A percentile compares a stretch with the other conserved stretches of the same genome.
These are phyloP conservation scores for Sphagnurus paluster DNA, from an alignment of 1,284 basidiomycete genomes.

Conservation along the genomic window DNA sequence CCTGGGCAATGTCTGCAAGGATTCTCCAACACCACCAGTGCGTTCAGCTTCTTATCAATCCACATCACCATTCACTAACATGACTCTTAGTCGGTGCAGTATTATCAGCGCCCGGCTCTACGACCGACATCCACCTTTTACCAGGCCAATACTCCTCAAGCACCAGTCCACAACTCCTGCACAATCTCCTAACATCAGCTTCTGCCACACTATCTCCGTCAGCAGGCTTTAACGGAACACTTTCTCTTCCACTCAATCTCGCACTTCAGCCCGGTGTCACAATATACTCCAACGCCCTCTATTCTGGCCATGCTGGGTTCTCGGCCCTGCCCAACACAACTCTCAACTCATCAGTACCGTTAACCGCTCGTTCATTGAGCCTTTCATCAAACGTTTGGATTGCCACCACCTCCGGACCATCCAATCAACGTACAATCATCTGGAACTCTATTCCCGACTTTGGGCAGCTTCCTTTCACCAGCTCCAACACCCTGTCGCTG, in stretches of 20 bases:
- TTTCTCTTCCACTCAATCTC: conserved; percentile 62
- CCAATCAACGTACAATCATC: conserved; percentile 53
- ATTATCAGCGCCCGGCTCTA: conserved; percentile 53
- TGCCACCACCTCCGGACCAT: conserved; percentile 51
- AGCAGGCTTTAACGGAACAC: conserved; percentile 59
- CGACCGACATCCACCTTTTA: conserved; percentile 60
- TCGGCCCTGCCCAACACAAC: conserved; percentile 50
- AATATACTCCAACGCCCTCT: conserved; percentile 56
- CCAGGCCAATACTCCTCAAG: conserved; percentile 72
- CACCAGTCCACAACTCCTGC: conserved; percentile 69
- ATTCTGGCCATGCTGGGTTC: conserved; percentile 65
- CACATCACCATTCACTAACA: neutral
- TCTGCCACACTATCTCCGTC: conserved; percentile 57
- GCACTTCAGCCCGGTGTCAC: conserved; percentile 65
- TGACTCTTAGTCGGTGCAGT: conserved; percentile 58
- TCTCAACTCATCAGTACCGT: conserved; percentile 48
- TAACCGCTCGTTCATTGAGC: conserved; percentile 57
- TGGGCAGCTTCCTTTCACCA: conserved; percentile 54
- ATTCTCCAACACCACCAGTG: conserved; percentile 68
- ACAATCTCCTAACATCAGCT: conserved; percentile 61
- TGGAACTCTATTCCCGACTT: conserved; percentile 78
- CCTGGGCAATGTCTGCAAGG: conserved; percentile 81
- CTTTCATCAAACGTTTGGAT: conserved; percentile 68
- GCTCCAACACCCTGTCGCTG: conserved; percentile 50
- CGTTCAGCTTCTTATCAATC: conserved; percentile 26